Percentiles rank a stretch among this genome's conserved stretches.
Evolutionary conservation across 2,329 filamentous ascomycete genomes (phyloP).

Genomic region (Colletotrichum spinosum): DNA sequence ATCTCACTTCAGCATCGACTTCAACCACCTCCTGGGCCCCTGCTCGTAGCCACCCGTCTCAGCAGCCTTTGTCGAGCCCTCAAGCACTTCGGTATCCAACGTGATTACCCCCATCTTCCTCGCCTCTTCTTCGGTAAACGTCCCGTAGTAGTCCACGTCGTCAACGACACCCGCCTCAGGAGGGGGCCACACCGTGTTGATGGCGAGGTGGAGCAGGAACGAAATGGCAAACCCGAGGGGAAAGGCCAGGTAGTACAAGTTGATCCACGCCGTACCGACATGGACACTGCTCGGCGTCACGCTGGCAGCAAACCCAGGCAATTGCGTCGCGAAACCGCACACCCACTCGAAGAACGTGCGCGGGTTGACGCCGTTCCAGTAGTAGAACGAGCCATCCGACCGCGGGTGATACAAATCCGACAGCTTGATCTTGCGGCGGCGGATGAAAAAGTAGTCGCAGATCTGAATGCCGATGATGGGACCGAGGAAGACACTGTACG

Average conservation of each 20-base stretch:
- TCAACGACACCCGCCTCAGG: slow-evolving; percentile 12
- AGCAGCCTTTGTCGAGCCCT: slow-evolving; percentile 9
- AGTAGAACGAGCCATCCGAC: slow-evolving; percentile 51
- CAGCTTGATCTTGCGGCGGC: slow-evolving; percentile 48
- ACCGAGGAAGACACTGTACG: slow-evolving; percentile 51
- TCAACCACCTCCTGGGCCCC: slow-evolving; percentile 3
- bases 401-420: slow-evolving; percentile 52
- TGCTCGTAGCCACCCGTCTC: background rate
- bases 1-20: slow-evolving; percentile 4
- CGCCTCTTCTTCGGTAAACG: slow-evolving; percentile 31
- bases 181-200: slow-evolving; percentile 34
- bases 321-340: slow-evolving; percentile 48
- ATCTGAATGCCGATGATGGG: slow-evolving; percentile 54
- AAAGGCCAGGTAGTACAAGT: slow-evolving; percentile 31
- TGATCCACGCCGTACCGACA: slow-evolving; percentile 15
- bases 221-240: slow-evolving; percentile 32
- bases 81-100: slow-evolving; percentile 14
- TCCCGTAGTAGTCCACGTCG: slow-evolving; percentile 30
- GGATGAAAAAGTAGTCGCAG: slow-evolving; percentile 48
- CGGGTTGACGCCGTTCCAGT: slow-evolving; percentile 51
- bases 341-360: slow-evolving; percentile 52
- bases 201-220: slow-evolving; percentile 23
- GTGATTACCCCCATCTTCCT: slow-evolving; percentile 16
- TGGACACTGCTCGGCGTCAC: slow-evolving; percentile 27
- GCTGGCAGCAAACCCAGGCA: slow-evolving; percentile 31